These are phyloP conservation scores for Pouteria campechiana DNA, from an alignment of 179 eudicot genomes.

Conservation along the genomic window DNA sequence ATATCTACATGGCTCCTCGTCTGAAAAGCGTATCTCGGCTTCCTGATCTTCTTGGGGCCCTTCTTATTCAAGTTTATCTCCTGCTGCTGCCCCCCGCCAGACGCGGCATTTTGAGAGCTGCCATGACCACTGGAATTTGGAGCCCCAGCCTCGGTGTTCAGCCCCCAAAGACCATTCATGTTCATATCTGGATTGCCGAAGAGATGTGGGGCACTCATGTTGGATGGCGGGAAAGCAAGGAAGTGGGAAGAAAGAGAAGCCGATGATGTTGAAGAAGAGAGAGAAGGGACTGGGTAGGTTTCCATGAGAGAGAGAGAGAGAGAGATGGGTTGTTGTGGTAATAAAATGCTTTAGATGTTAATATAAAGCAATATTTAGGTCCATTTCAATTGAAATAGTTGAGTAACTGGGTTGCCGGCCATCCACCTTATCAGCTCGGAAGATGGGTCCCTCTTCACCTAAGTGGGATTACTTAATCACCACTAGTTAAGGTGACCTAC, in stretches of 20 bases:
- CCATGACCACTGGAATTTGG: not conserved
- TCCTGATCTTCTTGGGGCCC: conserved; percentile 33
- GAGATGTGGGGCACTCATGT: conserved; percentile 3
- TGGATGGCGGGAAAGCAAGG: too few species aligned
- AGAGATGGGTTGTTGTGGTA: too few species aligned
- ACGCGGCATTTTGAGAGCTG: not conserved
- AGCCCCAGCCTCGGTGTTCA: conserved; percentile 1
- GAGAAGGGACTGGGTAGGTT: conserved; percentile 15
- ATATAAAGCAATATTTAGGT: too few species aligned
- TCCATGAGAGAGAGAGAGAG: conserved; percentile 15
- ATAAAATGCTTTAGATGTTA: too few species aligned
- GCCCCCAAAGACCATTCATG: conserved; percentile 1
- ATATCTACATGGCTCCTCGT: conserved; percentile 82
- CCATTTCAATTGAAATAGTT: too few species aligned
- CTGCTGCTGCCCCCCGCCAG: not conserved
- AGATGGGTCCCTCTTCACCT: too few species aligned
- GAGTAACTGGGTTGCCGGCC: too few species aligned
- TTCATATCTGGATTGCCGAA: not conserved
- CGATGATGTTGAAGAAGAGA: conserved; percentile 12
- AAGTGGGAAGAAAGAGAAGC: conserved; percentile 6
- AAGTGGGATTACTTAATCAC: too few species aligned
- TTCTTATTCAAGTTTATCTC: conserved; percentile 4
- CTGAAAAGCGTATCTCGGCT: conserved; percentile 61
- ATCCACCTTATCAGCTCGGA: too few species aligned
- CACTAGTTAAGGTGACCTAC: too few species aligned